Percentiles rank a stretch among this genome's conserved stretches.
phyloP scores from a whole-genome alignment of 2,329 filamentous ascomycete genomes.

The Penicillium italicum region DNA sequence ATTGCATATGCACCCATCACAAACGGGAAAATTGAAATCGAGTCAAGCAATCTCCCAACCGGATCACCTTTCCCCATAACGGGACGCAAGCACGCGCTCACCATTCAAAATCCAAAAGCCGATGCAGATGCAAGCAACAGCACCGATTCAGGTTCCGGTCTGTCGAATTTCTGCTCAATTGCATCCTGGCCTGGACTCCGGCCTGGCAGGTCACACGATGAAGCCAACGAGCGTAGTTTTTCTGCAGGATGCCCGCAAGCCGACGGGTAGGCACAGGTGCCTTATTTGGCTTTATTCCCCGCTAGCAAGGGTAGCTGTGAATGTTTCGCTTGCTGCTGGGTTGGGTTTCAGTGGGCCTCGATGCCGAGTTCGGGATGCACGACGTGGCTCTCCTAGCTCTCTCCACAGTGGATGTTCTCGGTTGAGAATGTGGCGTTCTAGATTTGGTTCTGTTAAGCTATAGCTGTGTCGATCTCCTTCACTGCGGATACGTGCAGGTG shows the following conservation, averaged over 20 bases:
- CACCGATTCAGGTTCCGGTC: not conserved
- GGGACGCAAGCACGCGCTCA: not conserved
- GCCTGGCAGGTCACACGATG: not conserved
- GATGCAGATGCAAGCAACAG: not conserved
- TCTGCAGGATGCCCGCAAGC: not conserved
- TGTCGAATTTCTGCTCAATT: not conserved
- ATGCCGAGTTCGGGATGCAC: not conserved
- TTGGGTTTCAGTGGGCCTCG: slow-evolving; percentile 3
- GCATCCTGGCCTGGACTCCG: not conserved
- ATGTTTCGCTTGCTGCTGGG: not conserved
- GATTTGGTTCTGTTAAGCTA: not conserved
- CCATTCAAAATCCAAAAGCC: not conserved
- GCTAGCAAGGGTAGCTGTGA: not conserved
- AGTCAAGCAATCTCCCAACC: not conserved
- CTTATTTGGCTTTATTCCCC: not conserved
- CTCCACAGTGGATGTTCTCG: not conserved
- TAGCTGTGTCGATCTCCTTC: not conserved
- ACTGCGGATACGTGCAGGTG: not conserved
- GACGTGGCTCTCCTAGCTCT: not conserved
- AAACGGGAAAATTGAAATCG: not conserved
- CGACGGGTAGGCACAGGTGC: slow-evolving; percentile 1
- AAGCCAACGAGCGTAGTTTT: not conserved
- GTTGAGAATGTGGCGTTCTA: not conserved
- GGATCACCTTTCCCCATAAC: not conserved
- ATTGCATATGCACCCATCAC: not conserved